Evolutionary conservation across 1,139 yeast species (phyloP), one percentile per base, ranked within the genome.

Genomic region (Saccharomyces hybrid): DNA sequence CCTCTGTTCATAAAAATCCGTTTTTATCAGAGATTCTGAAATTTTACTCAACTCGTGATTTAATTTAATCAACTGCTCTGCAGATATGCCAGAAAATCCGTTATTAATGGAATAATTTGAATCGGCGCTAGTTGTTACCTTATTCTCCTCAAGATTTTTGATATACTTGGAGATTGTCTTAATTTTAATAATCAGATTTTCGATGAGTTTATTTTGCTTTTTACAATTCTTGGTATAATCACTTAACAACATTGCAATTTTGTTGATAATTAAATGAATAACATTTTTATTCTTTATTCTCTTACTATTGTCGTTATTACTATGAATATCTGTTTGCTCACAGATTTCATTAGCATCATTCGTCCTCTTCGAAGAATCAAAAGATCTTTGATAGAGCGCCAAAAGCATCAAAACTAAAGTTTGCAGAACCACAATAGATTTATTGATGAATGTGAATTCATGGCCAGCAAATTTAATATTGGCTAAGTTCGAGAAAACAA

Each of bases 211-310:
- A 46, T 60, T 63, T 7, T 55, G 56, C 5, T 55, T 59, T 50
- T 61, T 64, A 55, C 69, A 64, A 50, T 66, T 66, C 46, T 65
- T 66, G 11, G 67, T 59, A 42, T 66, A 66, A 55, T 66, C 70
- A 48, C 60, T 59, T 26, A 66, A 49, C 46, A 66, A 48, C 65
- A 65, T 65, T 48, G 61, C 54, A n/a, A 65, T 50, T 55, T 66
- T 66, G 27, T 64, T 59, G 23, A 66, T 28, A 9, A 65, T 54
- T 2, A 61, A 51, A 16, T 20, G 44, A 9, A 38, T 38, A 9
- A 38, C 44, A 13, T 38, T 38, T 23, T 38, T 38, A 6, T 38
- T 38, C 13, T 38, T 38, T 16, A 38, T 38, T 20, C 44, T 38
- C 44, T 38, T 38, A 38, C 11, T 38, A 20, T 38, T 38, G 25